Percentiles rank a stretch among this genome's conserved stretches.
phyloP scores from a whole-genome alignment of 352 stramenopile species.

The Phytopythium kandeliae region DNA sequence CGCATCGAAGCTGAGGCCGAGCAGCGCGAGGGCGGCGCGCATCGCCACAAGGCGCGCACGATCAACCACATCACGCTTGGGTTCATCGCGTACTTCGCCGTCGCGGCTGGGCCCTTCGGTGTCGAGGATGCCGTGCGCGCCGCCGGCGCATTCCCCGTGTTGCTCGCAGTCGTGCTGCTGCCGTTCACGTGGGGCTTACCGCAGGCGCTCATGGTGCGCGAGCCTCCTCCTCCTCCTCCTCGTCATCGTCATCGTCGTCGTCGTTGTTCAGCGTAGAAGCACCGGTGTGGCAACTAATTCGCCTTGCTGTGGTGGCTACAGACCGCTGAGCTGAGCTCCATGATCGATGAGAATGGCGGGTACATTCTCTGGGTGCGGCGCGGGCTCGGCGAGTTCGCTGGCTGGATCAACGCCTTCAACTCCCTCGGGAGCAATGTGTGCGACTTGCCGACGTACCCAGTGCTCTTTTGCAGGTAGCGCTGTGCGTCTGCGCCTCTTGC shows the following conservation, averaged over 20 bases:
- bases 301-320: constrained; percentile 8
- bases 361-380: constrained; percentile 86
- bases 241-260: too few relatives aligned
- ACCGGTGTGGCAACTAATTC: not conserved
- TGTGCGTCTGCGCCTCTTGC: too few relatives aligned
- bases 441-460: constrained; percentile 78
- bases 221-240: too few relatives aligned
- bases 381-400: constrained; percentile 70
- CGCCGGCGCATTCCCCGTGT: constrained; percentile 59
- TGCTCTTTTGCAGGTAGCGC: constrained; percentile 76
- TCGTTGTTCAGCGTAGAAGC: too few relatives aligned
- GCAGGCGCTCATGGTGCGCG: constrained; percentile 71
- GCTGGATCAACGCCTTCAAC: constrained; percentile 85
- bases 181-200: constrained; percentile 81
- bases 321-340: constrained; percentile 76
- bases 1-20: constrained; percentile 22
- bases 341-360: constrained; percentile 82
- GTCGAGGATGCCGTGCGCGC: constrained; percentile 74
- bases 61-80: constrained; percentile 80
- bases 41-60: constrained; percentile 44
- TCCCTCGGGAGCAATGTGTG: constrained; percentile 81
- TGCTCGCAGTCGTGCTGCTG: constrained; percentile 65
- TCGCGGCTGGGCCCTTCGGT: constrained; percentile 71
- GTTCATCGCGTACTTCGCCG: constrained; percentile 83
- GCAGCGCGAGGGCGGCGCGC: constrained; percentile 12